These are phyloP conservation scores for Corrigiola litoralis DNA, from an alignment of 179 eudicot genomes.

Conservation along the genomic window DNA sequence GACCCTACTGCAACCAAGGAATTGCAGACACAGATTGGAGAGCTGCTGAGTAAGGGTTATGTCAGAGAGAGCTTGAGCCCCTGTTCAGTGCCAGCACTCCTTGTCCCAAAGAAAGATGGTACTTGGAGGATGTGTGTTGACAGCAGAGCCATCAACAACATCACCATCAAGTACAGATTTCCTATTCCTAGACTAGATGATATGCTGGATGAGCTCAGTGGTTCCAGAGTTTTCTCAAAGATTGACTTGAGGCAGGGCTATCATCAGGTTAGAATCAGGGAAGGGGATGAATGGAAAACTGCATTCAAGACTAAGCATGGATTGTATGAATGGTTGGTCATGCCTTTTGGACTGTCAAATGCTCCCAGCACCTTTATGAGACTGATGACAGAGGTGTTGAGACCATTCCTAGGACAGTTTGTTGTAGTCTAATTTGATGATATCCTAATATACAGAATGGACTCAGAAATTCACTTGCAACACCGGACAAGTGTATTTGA, in stretches of 20 bases:
- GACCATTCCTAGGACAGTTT: background rate
- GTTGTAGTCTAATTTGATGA: conserved; percentile 9
- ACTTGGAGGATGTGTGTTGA: no score
- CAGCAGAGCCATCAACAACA: no score
- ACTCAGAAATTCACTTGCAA: background rate
- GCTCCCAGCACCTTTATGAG: conserved; percentile 8
- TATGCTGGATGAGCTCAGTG: background rate
- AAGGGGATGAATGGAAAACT: conserved; percentile 5
- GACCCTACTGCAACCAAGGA: background rate
- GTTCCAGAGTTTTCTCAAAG: background rate
- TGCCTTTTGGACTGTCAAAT: conserved; percentile 12
- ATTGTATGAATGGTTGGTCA: background rate
- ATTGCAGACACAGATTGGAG: background rate
- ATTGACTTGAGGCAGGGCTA: background rate
- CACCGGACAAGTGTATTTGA: background rate
- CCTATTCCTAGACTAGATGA: no score
- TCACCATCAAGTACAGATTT: no score
- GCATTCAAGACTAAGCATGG: background rate
- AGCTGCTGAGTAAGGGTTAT: background rate
- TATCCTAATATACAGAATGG: background rate
- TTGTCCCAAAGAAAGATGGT: conserved; percentile 6
- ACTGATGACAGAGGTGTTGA: background rate
- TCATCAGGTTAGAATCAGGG: background rate
- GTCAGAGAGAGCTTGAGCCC: background rate
- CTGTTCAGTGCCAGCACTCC: background rate